phyloP scores from a whole-genome alignment of 1,139 yeast species.

The Taphrina confusa region DNA sequence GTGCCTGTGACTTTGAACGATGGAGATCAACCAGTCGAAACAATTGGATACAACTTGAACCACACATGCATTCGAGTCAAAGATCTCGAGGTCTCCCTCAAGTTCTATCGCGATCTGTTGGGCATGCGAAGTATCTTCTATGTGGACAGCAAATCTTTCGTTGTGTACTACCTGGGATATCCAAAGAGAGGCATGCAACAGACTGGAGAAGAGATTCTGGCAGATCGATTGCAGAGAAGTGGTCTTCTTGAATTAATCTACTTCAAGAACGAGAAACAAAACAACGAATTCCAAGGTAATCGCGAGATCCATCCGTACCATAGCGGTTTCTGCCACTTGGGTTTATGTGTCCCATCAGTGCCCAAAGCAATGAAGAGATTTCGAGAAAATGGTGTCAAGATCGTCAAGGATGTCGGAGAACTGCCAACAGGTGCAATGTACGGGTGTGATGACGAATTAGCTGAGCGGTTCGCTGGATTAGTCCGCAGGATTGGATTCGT shows the following conservation, averaged over 20 bases:
- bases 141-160: slow-evolving; percentile 19
- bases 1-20: slow-evolving; percentile 24
- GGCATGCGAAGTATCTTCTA: slow-evolving; percentile 26
- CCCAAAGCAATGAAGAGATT: slow-evolving; percentile 20
- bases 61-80: slow-evolving; percentile 23
- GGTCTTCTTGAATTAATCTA: slow-evolving; percentile 22
- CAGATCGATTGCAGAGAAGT: slow-evolving; percentile 24
- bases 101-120: slow-evolving; percentile 22
- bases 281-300: slow-evolving; percentile 17
- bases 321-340: slow-evolving; percentile 24
- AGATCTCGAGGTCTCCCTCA: slow-evolving; percentile 25
- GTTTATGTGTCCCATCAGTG: slow-evolving; percentile 19
- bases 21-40: slow-evolving; percentile 22
- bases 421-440: slow-evolving; percentile 22
- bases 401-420: slow-evolving; percentile 27
- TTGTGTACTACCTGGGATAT: slow-evolving; percentile 25
- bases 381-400: slow-evolving; percentile 19
- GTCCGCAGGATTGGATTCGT: slow-evolving; percentile 29
- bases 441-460: slow-evolving; percentile 26
- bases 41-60: slow-evolving; percentile 26
- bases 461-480: slow-evolving; percentile 17
- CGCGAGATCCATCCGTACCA: slow-evolving; percentile 21
- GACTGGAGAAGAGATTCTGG: slow-evolving; percentile 19
- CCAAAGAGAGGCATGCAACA: slow-evolving; percentile 23
- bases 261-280: slow-evolving; percentile 24